Base-by-base conservation (phyloP, 768 basidiomycete species). In the Basidioascus undulatus region DNA sequence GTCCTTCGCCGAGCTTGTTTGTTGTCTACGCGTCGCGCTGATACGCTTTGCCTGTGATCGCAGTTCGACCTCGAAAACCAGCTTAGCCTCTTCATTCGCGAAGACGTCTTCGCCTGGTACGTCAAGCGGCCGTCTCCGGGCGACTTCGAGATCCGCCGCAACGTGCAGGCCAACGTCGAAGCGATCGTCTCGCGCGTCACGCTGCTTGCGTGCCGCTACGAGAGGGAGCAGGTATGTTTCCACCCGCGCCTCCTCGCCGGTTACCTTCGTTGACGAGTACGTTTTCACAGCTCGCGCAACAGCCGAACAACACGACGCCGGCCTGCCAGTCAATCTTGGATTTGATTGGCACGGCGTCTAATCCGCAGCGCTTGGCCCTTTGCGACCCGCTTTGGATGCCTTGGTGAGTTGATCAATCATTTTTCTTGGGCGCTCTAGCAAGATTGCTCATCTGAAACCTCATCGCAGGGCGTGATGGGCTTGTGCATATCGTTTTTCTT, bases 31-130 rank as follows among this genome's bases (percentile, higher is more conserved):
- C 13, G n/a, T 3, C 19, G 12, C 32, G 8, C 2, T 3, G 1
- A 13, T 32, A 47, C 41, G 36, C 9, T 28, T 40, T 32, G 40
- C 4, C 38, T 15, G 37, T 34, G 5, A 11, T 6, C 32, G 8
- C 48, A 89, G 79, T 87, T 76, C 55, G 83, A 94, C 46, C 63
- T 99, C 45, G 86, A 92, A 46, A 78, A 83, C 50, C 81, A 83
- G 44, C 67, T 98, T 5, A 79, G 78, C 47, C 64, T 98, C 39
- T 89, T 89, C 55, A 71, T 81, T 21, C 71, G 86, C 32, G 92
- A 99, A 53, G 92, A 99, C 59, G 78, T 94, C 34, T 66, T 74
- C 49, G 65, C 68, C 10, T 82, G 79, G 78, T 54, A 65, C 26
- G 56, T 59, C n/a, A 65, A 64, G 41, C 66, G 70, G 38, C 66